These are phyloP conservation scores for Chlamydomonas applanata DNA, from an alignment of 139 green algal genomes.

Conservation along the genomic window DNA sequence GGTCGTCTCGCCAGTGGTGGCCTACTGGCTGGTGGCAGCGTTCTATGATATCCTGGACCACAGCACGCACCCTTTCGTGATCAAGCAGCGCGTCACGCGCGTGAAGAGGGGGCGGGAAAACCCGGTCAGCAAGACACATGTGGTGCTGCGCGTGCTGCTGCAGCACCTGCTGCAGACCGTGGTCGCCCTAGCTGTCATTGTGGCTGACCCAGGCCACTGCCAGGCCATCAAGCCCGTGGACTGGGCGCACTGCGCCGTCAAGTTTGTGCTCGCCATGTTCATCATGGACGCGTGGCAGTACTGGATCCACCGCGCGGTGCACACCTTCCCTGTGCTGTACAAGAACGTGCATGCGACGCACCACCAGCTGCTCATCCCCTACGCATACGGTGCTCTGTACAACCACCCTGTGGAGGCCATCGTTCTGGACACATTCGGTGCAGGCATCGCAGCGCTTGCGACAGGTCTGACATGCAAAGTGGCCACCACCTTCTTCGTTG, in stretches of 20 bases:
- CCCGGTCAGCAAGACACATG: constrained; percentile 25
- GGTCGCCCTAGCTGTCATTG: constrained; percentile 27
- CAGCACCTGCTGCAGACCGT: constrained; percentile 58
- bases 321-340: constrained; percentile 61
- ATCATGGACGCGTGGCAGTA: constrained; percentile 73
- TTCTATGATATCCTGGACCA: constrained; percentile 59
- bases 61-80: background rate
- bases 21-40: constrained; percentile 56
- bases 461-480: constrained; percentile 46
- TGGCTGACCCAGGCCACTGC: constrained; percentile 42
- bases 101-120: constrained; percentile 19
- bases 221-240: background rate
- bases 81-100: constrained; percentile 3
- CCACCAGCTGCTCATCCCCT: constrained; percentile 59
- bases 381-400: constrained; percentile 67
- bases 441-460: constrained; percentile 46
- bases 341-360: constrained; percentile 63
- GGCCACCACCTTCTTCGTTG: constrained; percentile 46
- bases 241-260: constrained; percentile 12
- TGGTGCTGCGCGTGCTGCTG: constrained; percentile 60
- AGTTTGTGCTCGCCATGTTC: constrained; percentile 60
- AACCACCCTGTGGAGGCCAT: constrained; percentile 69
- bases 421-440: constrained; percentile 64
- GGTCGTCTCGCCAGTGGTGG: constrained; percentile 33
- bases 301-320: constrained; percentile 69